These are phyloP conservation scores for Cordyceps farinosa DNA, from an alignment of 2,329 filamentous ascomycete genomes.

Conservation along the genomic window DNA sequence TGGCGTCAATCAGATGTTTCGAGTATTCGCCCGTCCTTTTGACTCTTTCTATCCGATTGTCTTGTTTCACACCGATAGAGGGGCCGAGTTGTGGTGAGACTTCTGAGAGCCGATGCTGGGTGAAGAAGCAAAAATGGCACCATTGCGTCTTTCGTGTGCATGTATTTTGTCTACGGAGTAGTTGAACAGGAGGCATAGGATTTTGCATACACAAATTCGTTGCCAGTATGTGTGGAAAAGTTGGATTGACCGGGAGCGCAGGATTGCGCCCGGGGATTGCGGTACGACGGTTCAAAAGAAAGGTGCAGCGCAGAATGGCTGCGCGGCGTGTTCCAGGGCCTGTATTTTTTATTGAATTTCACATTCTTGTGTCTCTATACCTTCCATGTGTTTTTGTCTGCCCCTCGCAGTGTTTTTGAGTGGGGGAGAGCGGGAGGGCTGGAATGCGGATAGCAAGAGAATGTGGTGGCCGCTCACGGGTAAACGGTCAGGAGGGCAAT, in stretches of 20 bases:
- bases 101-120: background rate
- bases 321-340: background rate
- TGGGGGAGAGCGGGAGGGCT: too few relatives aligned
- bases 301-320: background rate
- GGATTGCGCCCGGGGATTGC: background rate
- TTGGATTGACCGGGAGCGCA: background rate
- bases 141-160: too few relatives aligned
- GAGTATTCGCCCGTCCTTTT: too few relatives aligned
- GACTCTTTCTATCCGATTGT: too few relatives aligned
- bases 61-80: background rate
- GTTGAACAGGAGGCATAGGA: too few relatives aligned
- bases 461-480: background rate
- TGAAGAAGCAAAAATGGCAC: background rate
- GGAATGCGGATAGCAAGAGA: background rate
- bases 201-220: too few relatives aligned
- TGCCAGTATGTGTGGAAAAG: too few relatives aligned
- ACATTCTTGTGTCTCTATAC: background rate
- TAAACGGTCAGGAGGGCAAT: too few relatives aligned
- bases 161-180: too few relatives aligned
- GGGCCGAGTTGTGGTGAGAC: background rate
- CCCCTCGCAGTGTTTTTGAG: too few relatives aligned
- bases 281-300: background rate
- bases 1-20: too few relatives aligned
- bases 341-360: background rate
- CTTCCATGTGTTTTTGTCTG: background rate